Evolutionary conservation across 78 protist genomes (phyloP).

Genomic region (Cyanophora paradoxa): DNA sequence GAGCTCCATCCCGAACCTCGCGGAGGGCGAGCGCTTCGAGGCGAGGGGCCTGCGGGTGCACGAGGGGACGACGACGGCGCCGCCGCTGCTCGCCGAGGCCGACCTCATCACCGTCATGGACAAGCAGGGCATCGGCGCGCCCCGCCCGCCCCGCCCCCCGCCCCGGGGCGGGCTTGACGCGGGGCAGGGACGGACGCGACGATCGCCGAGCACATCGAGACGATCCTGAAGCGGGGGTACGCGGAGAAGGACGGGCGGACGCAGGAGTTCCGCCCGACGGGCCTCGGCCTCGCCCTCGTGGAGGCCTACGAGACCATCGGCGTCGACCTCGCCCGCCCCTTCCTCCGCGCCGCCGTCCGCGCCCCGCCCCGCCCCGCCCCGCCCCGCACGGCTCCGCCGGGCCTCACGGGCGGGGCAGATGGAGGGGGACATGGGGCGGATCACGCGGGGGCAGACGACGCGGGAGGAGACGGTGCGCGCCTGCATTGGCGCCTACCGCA

Average conservation of each 20-base stretch:
- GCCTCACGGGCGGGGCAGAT: constrained; percentile 48
- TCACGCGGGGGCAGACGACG: constrained; percentile 20
- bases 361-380: no score
- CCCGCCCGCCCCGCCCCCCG: no score
- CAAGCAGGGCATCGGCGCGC: constrained; percentile 35
- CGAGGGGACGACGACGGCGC: constrained; percentile 82
- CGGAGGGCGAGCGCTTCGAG: constrained; percentile 55
- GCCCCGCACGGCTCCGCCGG: not conserved
- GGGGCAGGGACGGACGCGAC: constrained; percentile 99
- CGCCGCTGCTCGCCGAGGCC: constrained; percentile 82
- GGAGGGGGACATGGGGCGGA: constrained; percentile 40
- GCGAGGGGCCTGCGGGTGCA: constrained; percentile 53
- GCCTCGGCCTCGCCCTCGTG: constrained; percentile 82
- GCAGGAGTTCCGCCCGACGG: constrained; percentile 54
- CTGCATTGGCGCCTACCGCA: not conserved
- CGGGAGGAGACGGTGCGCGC: constrained; percentile 3
- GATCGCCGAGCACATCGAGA: constrained; percentile 92
- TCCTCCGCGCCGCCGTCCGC: constrained; percentile 23
- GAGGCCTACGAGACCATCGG: constrained; percentile 80
- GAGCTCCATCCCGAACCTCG: constrained; percentile 62
- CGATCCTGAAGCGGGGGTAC: constrained; percentile 75
- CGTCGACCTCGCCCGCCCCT: constrained; percentile 66
- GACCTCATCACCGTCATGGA: constrained; percentile 94
- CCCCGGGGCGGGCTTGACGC: no score
- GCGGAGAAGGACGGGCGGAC: constrained; percentile 18